These are phyloP conservation scores for Ramaria sp. DNA, from an alignment of 768 basidiomycete genomes.

Conservation along the genomic window DNA sequence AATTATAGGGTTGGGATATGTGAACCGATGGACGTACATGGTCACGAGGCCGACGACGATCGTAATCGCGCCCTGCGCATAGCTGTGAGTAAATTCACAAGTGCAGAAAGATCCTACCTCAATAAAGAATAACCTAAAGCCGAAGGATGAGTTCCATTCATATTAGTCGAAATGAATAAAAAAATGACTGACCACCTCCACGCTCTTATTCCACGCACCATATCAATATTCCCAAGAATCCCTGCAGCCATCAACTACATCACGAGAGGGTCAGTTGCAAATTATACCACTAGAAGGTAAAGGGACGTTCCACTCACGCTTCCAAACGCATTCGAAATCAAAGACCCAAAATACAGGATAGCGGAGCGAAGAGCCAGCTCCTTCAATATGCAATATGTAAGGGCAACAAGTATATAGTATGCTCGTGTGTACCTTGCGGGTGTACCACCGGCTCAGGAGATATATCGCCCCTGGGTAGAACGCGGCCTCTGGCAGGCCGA, in stretches of 20 bases:
- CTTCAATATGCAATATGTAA: constrained; percentile 36
- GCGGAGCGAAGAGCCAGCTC: constrained; percentile 58
- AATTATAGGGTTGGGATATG: background rate
- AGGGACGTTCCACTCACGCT: constrained; percentile 30
- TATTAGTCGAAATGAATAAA: background rate
- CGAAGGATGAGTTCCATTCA: background rate
- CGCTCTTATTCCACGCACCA: constrained; percentile 49
- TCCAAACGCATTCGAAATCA: constrained; percentile 60
- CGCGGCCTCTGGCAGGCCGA: constrained; percentile 54
- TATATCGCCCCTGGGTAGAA: constrained; percentile 51
- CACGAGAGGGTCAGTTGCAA: background rate
- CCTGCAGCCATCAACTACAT: constrained; percentile 61
- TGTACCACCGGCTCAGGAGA: constrained; percentile 28
- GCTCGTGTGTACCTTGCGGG: constrained; percentile 19
- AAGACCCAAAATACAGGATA: constrained; percentile 44
- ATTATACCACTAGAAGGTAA: background rate
- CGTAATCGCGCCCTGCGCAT: constrained; percentile 46
- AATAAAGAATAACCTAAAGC: constrained; percentile 58
- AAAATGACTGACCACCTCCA: constrained; percentile 52
- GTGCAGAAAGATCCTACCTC: constrained; percentile 29
- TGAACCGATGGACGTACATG: constrained; percentile 27
- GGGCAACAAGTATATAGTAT: constrained; percentile 19
- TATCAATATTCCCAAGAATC: constrained; percentile 59
- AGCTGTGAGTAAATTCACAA: background rate
- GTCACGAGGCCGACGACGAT: constrained; percentile 44